These are phyloP conservation scores for Cladosporium velox DNA, from an alignment of 2,329 filamentous ascomycete genomes.

Conservation along the genomic window DNA sequence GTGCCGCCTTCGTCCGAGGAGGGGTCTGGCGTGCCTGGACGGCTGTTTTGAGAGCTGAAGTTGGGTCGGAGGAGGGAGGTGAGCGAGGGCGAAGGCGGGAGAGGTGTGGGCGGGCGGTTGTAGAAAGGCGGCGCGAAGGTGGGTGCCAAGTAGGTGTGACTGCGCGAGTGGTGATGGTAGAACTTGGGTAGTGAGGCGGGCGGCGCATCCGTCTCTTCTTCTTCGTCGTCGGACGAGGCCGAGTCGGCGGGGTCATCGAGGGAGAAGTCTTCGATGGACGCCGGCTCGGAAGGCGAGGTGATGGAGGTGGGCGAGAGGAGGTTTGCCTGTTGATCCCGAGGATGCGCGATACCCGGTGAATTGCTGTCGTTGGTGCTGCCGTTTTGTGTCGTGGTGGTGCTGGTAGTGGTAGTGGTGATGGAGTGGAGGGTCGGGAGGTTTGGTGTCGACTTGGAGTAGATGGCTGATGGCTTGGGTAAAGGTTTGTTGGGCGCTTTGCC, in stretches of 20 bases:
- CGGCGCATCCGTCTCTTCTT: constrained; percentile 35
- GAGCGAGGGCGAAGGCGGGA: constrained; percentile 88
- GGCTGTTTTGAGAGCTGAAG: constrained; percentile 68
- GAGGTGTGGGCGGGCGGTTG: constrained; percentile 89
- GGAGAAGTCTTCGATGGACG: constrained; percentile 42
- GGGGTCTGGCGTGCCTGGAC: constrained; percentile 90
- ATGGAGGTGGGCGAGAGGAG: constrained; percentile 26
- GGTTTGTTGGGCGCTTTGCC: constrained; percentile 33
- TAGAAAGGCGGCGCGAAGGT: constrained; percentile 85
- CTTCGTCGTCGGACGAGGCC: constrained; percentile 34
- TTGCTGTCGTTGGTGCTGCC: constrained; percentile 23
- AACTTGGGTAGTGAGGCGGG: constrained; percentile 33
- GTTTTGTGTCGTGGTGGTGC: constrained; percentile 6
- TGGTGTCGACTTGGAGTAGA: constrained; percentile 51
- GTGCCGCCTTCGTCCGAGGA: constrained; percentile 71
- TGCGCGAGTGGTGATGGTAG: constrained; percentile 44
- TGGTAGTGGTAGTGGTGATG: constrained; percentile 26
- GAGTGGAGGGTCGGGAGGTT: constrained; percentile 47
- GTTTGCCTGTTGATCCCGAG: constrained; percentile 12
- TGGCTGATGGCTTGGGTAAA: constrained; percentile 38
- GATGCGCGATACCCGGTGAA: constrained; percentile 10
- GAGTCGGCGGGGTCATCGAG: constrained; percentile 38
- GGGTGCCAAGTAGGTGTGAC: constrained; percentile 47
- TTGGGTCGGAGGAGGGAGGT: constrained; percentile 82
- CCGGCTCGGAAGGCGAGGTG: constrained; percentile 42